A percentile compares a stretch with the other conserved stretches of the same genome.
These are phyloP conservation scores for Backusella morwellensis DNA, from an alignment of 192 early-diverging fungal species.

Conservation along the genomic window DNA sequence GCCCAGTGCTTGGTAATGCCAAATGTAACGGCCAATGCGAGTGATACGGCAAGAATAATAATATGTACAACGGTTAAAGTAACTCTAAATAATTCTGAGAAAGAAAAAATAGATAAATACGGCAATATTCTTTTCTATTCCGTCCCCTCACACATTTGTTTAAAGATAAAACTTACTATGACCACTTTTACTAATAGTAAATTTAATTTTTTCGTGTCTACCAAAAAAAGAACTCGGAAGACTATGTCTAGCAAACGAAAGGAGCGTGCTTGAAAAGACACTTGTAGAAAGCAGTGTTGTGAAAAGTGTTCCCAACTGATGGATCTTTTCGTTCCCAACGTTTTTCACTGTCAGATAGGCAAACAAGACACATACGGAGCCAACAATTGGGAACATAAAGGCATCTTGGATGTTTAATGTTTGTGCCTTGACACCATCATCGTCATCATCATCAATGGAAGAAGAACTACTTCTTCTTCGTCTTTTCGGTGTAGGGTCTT, in stretches of 20 bases:
- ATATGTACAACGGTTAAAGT: conserved; percentile 71
- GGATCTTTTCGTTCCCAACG: not conserved
- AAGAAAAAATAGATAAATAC: not conserved
- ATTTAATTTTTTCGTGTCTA: conserved; percentile 67
- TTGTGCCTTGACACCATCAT: conserved; percentile 69
- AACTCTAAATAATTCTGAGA: conserved; percentile 45
- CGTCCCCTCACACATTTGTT: not conserved
- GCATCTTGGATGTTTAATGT: conserved; percentile 83
- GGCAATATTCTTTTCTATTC: not conserved
- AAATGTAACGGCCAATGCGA: conserved; percentile 67
- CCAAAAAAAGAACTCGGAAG: conserved; percentile 37
- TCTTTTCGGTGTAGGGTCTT: conserved; percentile 31
- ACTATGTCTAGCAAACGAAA: conserved; percentile 50
- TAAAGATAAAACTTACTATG: conserved; percentile 47
- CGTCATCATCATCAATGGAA: conserved; percentile 49
- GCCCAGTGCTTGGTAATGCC: conserved; percentile 89
- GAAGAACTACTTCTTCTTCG: conserved; percentile 37
- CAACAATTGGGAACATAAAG: conserved; percentile 89
- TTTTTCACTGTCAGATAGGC: conserved; percentile 69
- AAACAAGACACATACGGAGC: conserved; percentile 84
- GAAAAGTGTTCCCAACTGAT: conserved; percentile 60
- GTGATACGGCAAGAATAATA: conserved; percentile 50
- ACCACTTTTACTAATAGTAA: conserved; percentile 61
- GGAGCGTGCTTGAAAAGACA: conserved; percentile 60
- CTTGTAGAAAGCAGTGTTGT: not conserved